A percentile compares a stretch with the other conserved stretches of the same genome.
Evolutionary conservation across 768 basidiomycete genomes (phyloP).

Genomic region (Tremella yokohamensis): DNA sequence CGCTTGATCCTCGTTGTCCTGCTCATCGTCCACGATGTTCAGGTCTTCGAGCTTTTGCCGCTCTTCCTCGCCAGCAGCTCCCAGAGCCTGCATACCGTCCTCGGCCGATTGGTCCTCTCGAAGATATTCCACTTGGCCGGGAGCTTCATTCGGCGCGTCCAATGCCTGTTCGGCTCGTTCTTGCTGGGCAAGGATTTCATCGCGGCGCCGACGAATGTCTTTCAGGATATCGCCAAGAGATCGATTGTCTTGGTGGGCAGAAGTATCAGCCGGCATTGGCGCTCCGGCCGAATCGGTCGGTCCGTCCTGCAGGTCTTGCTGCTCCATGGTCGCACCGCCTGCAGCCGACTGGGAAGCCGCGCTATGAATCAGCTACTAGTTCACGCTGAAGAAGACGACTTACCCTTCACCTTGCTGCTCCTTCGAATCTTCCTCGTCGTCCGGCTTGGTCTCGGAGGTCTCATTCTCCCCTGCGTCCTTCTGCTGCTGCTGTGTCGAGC

Average conservation of each 20-base stretch:
- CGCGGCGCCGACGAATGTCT: conserved; percentile 75
- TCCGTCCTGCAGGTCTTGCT: conserved; percentile 50
- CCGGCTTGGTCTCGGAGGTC: conserved; percentile 1
- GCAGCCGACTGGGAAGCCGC: conserved; percentile 35
- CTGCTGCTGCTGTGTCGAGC: conserved; percentile 48
- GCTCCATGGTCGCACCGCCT: conserved; percentile 35
- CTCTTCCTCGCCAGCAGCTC: conserved; percentile 78
- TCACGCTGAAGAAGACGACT: conserved; percentile 12
- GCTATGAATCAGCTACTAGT: conserved; percentile 12
- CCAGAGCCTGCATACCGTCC: conserved; percentile 76
- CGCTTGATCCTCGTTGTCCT: conserved; percentile 41
- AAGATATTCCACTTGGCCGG: conserved; percentile 66
- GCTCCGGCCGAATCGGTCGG: conserved; percentile 37
- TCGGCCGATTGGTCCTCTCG: conserved; percentile 56
- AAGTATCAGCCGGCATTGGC: conserved; percentile 30
- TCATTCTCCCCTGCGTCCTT: conserved; percentile 47
- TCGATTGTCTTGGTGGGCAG: conserved; percentile 54
- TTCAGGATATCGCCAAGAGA: conserved; percentile 78
- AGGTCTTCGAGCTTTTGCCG: conserved; percentile 76
- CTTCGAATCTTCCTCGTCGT: conserved; percentile 20
- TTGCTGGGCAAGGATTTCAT: conserved; percentile 61
- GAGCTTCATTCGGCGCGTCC: conserved; percentile 32
- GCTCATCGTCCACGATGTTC: conserved; percentile 66
- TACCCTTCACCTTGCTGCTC: conserved; percentile 32
- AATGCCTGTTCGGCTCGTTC: conserved; percentile 48